These are phyloP conservation scores for Orbilia oligospora DNA, from an alignment of 2,329 filamentous ascomycete species.

Conservation along the genomic window DNA sequence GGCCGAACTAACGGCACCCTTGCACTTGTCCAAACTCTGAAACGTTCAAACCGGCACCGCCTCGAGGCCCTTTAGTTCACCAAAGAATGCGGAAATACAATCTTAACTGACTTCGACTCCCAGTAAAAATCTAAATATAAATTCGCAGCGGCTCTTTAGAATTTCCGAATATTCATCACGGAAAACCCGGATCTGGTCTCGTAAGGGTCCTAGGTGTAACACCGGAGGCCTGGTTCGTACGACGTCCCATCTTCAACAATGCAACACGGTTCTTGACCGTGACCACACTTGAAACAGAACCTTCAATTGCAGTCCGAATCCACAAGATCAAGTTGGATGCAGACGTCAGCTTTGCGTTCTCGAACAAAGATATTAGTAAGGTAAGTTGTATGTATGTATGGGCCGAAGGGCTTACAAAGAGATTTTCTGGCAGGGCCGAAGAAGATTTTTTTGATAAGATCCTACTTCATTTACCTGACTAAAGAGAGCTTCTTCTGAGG, in stretches of 20 bases:
- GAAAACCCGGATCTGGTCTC: slow-evolving; percentile 7
- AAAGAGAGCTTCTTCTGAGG: slow-evolving; percentile 7
- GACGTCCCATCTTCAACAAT: slow-evolving; percentile 11
- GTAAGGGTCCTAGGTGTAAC: not conserved
- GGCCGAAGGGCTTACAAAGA: not conserved
- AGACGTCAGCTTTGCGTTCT: slow-evolving; percentile 9
- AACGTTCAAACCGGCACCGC: not conserved
- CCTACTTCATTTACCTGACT: slow-evolving; percentile 1
- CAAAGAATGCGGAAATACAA: not conserved
- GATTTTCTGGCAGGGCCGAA: not conserved
- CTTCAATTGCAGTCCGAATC: not conserved
- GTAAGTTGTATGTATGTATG: too few species aligned
- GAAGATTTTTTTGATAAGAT: slow-evolving; percentile 30
- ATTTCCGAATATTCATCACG: slow-evolving; percentile 1
- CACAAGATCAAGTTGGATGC: not conserved
- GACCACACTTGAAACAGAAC: slow-evolving; percentile 19
- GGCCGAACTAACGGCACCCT: not conserved
- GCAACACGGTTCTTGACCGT: slow-evolving; percentile 14
- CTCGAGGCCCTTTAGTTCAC: not conserved
- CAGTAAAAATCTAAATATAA: not conserved
- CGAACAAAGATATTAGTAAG: slow-evolving; percentile 8
- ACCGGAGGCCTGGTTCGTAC: slow-evolving; percentile 2
- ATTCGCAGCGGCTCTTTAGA: slow-evolving; percentile 3
- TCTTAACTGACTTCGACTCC: not conserved
- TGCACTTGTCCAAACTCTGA: not conserved